Base-by-base conservation (phyloP, 2,329 filamentous ascomycete species). In the Trichoderma sp. region DNA sequence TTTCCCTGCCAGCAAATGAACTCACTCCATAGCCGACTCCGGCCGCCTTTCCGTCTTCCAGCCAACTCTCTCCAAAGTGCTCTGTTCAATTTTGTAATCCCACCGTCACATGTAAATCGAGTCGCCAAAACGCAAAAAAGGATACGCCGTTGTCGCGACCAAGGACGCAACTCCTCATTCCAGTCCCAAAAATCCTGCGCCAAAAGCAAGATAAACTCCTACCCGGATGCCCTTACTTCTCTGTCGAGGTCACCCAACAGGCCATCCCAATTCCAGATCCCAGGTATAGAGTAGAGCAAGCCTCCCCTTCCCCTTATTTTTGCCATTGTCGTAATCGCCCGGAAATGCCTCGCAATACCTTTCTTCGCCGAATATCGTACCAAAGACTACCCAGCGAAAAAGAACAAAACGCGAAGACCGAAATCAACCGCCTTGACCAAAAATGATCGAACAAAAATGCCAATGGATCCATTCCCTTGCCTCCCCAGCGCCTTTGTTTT, bases 401-500 rank as follows among this genome's bases (percentile, higher is more conserved):
- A 53, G 70, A 48, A 64, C 64, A 69, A 54, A 67, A 63, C 64
- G 68, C 56, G 67, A 67, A 70, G 57, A 72, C 67, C 69, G 64
- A 67, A 67, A 69, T 67, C 67, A 57, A 67, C 64, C 64, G 67
- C 67, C 67, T 68, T 71, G 61, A 71, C 52, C 70, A 69, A 69
- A 69, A 70, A 67, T 69, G 65, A 73, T 68, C 69, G 58, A 70
- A 68, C 58, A 70, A 69, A 70, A 67, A 64, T 70, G 67, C 63
- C 69, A 69, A 72, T 74, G 69, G 65, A 70, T 69, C 70, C 69
- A 70, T 64, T 72, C 60, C 60, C 35, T 65, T 56, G 27, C 61
- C 52, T 70, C 67, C 70, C 70, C 73, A 71, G 74, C 73, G 74
- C 74, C 74, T 54, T 54, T 69, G 67, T 59, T 42, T 48, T 48